Conservation (phyloP, 768 basidiomycete species). For the Kwoniella dendrophila region DNA sequence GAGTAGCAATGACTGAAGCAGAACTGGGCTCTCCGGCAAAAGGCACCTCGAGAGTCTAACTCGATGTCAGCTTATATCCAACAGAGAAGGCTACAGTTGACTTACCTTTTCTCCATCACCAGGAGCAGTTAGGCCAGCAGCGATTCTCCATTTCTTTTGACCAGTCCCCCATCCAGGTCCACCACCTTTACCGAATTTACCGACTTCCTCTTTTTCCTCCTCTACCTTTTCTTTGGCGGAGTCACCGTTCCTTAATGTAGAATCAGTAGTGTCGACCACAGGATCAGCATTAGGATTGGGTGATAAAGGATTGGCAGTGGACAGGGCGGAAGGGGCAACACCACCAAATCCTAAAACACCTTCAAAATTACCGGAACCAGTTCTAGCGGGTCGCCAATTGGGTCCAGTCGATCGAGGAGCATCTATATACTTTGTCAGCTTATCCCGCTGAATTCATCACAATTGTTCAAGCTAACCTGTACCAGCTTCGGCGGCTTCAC, state of each 20-base stretch:
- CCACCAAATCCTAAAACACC: constrained; percentile 54
- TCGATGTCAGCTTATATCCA: neutral
- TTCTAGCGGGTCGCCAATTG: constrained; percentile 43
- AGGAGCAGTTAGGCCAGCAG: constrained; percentile 29
- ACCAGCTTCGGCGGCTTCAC: constrained; percentile 30
- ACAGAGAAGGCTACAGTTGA: neutral
- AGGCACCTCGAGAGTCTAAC: constrained; percentile 33
- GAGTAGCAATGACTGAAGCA: constrained; percentile 43
- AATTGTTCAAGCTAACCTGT: constrained; percentile 25
- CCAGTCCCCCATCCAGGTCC: constrained; percentile 54
- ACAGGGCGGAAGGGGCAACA: constrained; percentile 16
- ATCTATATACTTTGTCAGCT: constrained; percentile 1
- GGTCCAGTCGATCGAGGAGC: constrained; percentile 17
- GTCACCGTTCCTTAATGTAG: constrained; percentile 9
- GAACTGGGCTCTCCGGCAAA: constrained; percentile 31
- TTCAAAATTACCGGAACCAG: constrained; percentile 50
- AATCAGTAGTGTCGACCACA: constrained; percentile 8
- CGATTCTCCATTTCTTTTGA: constrained; percentile 50
- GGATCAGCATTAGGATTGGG: constrained; percentile 8
- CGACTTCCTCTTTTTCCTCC: constrained; percentile 22
- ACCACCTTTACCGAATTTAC: constrained; percentile 45
- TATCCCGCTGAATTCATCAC: neutral
- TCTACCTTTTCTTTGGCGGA: constrained; percentile 8
- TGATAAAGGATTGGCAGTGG: constrained; percentile 5
- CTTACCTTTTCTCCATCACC: constrained; percentile 40